Percentiles rank a stretch among this genome's conserved stretches.
These are phyloP conservation scores for Amniculicola lignicola DNA, from an alignment of 495 filamentous ascomycete species.

Conservation along the genomic window DNA sequence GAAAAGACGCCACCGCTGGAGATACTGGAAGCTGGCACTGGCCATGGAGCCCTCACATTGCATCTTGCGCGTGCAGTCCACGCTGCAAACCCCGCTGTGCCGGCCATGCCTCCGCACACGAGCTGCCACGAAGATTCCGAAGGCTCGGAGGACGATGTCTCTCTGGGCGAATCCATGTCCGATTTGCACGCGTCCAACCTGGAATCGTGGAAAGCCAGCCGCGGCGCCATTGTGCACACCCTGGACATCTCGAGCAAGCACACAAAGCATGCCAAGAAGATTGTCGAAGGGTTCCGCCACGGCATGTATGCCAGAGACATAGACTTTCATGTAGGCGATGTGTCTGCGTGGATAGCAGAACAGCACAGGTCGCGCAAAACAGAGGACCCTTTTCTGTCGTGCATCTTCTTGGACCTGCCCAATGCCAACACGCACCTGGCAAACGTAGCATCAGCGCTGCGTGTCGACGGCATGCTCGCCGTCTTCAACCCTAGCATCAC, in stretches of 20 bases:
- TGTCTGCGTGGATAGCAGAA: slow-evolving; percentile 57
- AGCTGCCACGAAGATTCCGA: no score
- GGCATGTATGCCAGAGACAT: slow-evolving; percentile 66
- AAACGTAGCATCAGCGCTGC: slow-evolving; percentile 55
- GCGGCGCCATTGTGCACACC: slow-evolving; percentile 67
- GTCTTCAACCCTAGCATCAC: slow-evolving; percentile 75
- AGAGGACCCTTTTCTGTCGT: slow-evolving; percentile 57
- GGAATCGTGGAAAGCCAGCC: slow-evolving; percentile 48
- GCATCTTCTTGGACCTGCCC: slow-evolving; percentile 70
- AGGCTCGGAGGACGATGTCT: slow-evolving; percentile 24
- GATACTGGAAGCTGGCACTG: slow-evolving; percentile 78
- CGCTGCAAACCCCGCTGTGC: slow-evolving; percentile 58
- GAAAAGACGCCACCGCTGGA: slow-evolving; percentile 49
- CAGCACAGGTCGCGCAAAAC: slow-evolving; percentile 34
- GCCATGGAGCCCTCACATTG: slow-evolving; percentile 72
- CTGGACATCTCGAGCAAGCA: slow-evolving; percentile 60
- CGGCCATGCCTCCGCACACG: slow-evolving; percentile 21
- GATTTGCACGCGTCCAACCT: slow-evolving; percentile 21
- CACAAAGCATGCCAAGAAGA: slow-evolving; percentile 57
- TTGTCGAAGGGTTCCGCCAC: slow-evolving; percentile 62
- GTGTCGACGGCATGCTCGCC: slow-evolving; percentile 58
- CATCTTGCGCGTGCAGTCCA: slow-evolving; percentile 72
- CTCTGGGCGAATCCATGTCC: slow-evolving; percentile 22
- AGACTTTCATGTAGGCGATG: slow-evolving; percentile 67
- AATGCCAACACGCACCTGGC: slow-evolving; percentile 56